These are phyloP conservation scores for Ustilago trichophora DNA, from an alignment of 1,284 basidiomycete genomes.

Conservation along the genomic window DNA sequence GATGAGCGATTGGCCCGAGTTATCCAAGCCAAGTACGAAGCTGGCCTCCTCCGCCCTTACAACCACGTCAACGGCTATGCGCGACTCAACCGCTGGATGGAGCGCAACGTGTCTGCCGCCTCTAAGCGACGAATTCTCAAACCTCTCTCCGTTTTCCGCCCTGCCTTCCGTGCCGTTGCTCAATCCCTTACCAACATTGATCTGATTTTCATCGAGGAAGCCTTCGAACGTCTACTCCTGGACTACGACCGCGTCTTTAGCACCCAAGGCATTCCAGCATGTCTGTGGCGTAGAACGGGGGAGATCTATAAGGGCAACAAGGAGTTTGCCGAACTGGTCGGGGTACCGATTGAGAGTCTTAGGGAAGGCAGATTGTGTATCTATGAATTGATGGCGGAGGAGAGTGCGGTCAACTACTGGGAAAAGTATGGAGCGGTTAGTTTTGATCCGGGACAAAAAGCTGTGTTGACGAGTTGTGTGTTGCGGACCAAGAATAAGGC, in stretches of 20 bases:
- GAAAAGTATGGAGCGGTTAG: conserved; percentile 71
- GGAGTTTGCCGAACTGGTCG: conserved; percentile 88
- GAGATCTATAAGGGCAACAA: conserved; percentile 98
- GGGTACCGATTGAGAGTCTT: conserved; percentile 81
- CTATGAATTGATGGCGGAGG: conserved; percentile 80
- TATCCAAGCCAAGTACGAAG: conserved; percentile 96
- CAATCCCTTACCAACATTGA: conserved; percentile 91
- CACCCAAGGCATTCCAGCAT: conserved; percentile 84
- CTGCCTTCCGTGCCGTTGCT: conserved; percentile 75
- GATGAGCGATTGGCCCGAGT: conserved; percentile 90
- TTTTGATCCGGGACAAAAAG: conserved; percentile 82
- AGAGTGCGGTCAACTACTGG: conserved; percentile 96
- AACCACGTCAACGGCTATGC: conserved; percentile 78
- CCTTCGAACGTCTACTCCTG: conserved; percentile 90
- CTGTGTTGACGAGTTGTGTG: conserved; percentile 91
- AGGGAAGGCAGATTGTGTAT: conserved; percentile 91
- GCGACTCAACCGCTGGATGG: conserved; percentile 78
- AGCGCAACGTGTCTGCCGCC: conserved; percentile 72
- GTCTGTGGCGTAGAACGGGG: conserved; percentile 93
- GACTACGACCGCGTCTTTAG: conserved; percentile 93
- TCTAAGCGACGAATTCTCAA: conserved; percentile 89
- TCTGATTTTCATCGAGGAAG: conserved; percentile 85
- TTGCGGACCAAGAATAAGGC: conserved; percentile 68
- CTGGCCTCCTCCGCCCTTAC: conserved; percentile 90
- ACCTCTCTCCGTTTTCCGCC: conserved; percentile 86